Evolutionary conservation across 2,329 filamentous ascomycete species (phyloP), one percentile per base, ranked within the genome.

Genomic region (Magnaporthiopsis poae): DNA sequence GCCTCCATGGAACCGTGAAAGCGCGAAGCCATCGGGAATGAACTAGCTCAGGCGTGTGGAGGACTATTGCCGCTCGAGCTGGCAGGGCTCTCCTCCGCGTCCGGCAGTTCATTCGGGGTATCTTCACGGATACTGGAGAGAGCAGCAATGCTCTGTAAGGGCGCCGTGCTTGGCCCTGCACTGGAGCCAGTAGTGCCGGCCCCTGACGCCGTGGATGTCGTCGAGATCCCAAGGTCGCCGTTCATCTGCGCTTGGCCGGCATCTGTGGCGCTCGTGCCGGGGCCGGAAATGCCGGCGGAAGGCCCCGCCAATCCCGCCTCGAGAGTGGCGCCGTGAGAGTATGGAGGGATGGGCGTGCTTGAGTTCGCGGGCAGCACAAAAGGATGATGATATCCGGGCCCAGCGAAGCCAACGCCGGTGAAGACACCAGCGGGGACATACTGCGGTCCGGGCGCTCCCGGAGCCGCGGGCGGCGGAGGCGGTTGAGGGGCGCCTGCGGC

Each of bases 251-350:
- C 62, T 35, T 39, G 35, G 5, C 12, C 8, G 21, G 21, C 15
- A 25, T 59, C 29, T n/a, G 29, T 11, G 12, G 29, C 46, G 52
- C 46, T 35, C n/a, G 46, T 5, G 36, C 63, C 63, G 2, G 46
- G 7, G 25, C 52, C 25, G 1, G 39, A 52, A 59, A 35, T 56
- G 8, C 35, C 62, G 18, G 31, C 5, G 21, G 63, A 56, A 31
- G 63, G 63, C 12, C 63, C 63, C 12, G 63, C 63, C 29, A 64
- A 36, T 64, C 39, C 63, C n/a, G 36, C 63, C 46, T 64, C 63
- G 27, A 59, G 63, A 39, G 62, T 63, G 13, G 27, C 31, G 2
- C 46, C 46, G 21, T 56, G 46, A 56, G 46, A 56, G n/a, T 56
- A 56, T 2, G 46, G 46, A n/a, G 46, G 25, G 8, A 35, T 18